Percentiles rank a stretch among this genome's conserved stretches.
Conservation (phyloP, 2,329 filamentous ascomycete species). For the Penicillium sp. region DNA sequence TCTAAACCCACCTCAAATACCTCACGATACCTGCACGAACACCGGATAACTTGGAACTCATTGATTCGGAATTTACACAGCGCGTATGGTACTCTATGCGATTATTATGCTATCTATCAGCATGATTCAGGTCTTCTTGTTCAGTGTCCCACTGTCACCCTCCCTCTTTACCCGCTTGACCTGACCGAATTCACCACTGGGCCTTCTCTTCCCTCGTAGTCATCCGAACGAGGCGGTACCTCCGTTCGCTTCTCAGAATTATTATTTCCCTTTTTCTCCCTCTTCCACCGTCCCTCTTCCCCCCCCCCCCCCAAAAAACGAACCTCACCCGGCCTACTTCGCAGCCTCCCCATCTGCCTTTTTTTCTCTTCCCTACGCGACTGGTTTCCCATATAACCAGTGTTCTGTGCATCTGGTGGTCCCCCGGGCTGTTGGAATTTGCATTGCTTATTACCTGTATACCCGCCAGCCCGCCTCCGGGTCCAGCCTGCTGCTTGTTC, state of each 20-base stretch:
- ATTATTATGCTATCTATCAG: slow-evolving; percentile 14
- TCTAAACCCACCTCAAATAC: background rate
- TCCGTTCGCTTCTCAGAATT: slow-evolving; percentile 9
- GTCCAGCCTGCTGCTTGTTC: slow-evolving; percentile 37
- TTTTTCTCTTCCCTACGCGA: slow-evolving; percentile 9
- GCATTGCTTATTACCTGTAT: slow-evolving; percentile 16
- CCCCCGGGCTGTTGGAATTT: slow-evolving; percentile 19
- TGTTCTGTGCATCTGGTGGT: background rate
- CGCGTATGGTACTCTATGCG: no score
- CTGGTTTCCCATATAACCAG: background rate
- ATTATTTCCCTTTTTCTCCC: slow-evolving; percentile 14
- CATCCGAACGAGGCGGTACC: slow-evolving; percentile 5
- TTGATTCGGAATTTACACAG: background rate
- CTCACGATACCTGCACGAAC: background rate
- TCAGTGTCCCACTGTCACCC: slow-evolving; percentile 19
- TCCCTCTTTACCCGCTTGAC: no score
- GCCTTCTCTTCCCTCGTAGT: background rate
- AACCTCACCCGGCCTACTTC: background rate
- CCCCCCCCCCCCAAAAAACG: background rate
- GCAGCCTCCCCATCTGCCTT: slow-evolving; percentile 3
- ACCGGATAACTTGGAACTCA: background rate
- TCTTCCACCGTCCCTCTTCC: slow-evolving; percentile 7
- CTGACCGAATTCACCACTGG: no score
- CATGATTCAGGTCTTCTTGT: slow-evolving; percentile 9
- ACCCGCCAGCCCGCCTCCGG: slow-evolving; percentile 12